phyloP scores from a whole-genome alignment of 2,329 filamentous ascomycete genomes.

The Ascochyta pisi region DNA sequence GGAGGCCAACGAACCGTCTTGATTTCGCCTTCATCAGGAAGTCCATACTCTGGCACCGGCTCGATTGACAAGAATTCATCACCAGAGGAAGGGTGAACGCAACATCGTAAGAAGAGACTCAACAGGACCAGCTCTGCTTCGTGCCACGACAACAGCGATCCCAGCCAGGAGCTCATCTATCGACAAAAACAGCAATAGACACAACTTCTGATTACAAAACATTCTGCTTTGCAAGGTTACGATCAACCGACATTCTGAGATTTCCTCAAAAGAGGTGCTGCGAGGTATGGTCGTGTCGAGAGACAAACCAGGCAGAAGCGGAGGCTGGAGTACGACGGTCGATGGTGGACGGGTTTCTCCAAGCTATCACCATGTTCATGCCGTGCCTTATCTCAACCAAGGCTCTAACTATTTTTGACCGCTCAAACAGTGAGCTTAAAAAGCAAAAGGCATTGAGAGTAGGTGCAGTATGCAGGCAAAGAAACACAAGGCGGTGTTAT shows the following conservation, averaged over 20 bases:
- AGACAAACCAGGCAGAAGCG: background rate
- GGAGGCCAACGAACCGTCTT: background rate
- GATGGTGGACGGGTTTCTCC: background rate
- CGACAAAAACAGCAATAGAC: background rate
- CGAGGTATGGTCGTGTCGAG: background rate
- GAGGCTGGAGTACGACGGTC: background rate
- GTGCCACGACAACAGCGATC: background rate
- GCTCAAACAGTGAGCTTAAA: background rate
- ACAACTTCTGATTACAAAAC: background rate
- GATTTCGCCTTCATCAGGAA: background rate
- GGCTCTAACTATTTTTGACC: too few species aligned
- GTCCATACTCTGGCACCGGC: background rate
- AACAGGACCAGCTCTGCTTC: background rate
- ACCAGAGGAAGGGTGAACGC: background rate
- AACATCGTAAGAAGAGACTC: background rate
- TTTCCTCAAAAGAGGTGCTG: background rate
- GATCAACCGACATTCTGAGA: background rate
- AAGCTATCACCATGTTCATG: too few species aligned
- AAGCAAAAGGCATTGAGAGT: background rate
- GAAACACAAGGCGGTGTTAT: background rate
- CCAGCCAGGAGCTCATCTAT: background rate
- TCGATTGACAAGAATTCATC: slow-evolving; percentile 1
- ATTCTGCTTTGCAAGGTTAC: background rate
- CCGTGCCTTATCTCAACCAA: too few species aligned
- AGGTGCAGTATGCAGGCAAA: background rate